A percentile compares a stretch with the other conserved stretches of the same genome.
These are phyloP conservation scores for Urtica urens DNA, from an alignment of 306 rosid species.

Conservation along the genomic window DNA sequence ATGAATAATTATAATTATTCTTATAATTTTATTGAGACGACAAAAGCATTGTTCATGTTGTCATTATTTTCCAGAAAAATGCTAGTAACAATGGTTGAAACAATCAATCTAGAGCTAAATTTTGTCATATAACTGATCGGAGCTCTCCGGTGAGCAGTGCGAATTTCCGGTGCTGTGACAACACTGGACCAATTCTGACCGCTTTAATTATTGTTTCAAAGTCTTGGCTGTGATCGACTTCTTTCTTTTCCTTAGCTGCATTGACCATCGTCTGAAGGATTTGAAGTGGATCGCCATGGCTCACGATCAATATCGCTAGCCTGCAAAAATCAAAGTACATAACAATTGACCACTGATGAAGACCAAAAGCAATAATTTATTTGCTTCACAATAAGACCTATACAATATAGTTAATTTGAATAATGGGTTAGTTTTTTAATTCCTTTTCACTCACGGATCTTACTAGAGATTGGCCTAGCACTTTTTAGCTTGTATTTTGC, in stretches of 20 bases:
- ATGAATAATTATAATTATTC: too few relatives aligned
- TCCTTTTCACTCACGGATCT: too few relatives aligned
- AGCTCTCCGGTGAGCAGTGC: slow-evolving; percentile 75
- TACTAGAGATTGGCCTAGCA: too few relatives aligned
- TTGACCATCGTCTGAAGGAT: slow-evolving; percentile 56
- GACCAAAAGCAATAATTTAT: too few relatives aligned
- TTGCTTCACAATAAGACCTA: too few relatives aligned
- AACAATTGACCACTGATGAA: not conserved
- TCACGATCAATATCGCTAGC: slow-evolving; percentile 59
- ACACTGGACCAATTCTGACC: slow-evolving; percentile 32
- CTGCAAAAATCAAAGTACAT: slow-evolving; percentile 23
- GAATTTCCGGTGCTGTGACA: slow-evolving; percentile 64
- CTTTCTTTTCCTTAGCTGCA: slow-evolving; percentile 38
- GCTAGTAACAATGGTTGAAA: too few relatives aligned
- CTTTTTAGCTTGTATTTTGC: too few relatives aligned
- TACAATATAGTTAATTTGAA: too few relatives aligned
- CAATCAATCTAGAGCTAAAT: not conserved
- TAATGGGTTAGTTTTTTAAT: too few relatives aligned
- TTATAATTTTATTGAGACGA: too few relatives aligned
- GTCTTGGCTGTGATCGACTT: slow-evolving; percentile 17
- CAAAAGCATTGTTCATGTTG: too few relatives aligned
- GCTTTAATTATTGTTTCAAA: slow-evolving; percentile 37
- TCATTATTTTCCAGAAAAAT: not conserved
- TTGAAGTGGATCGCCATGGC: slow-evolving; percentile 89
- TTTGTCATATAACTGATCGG: slow-evolving; percentile 29